Percentiles rank a stretch among this genome's conserved stretches.
These are phyloP conservation scores for Sarocladiaceae sp. DNA, from an alignment of 2,329 filamentous ascomycete genomes.

Conservation along the genomic window DNA sequence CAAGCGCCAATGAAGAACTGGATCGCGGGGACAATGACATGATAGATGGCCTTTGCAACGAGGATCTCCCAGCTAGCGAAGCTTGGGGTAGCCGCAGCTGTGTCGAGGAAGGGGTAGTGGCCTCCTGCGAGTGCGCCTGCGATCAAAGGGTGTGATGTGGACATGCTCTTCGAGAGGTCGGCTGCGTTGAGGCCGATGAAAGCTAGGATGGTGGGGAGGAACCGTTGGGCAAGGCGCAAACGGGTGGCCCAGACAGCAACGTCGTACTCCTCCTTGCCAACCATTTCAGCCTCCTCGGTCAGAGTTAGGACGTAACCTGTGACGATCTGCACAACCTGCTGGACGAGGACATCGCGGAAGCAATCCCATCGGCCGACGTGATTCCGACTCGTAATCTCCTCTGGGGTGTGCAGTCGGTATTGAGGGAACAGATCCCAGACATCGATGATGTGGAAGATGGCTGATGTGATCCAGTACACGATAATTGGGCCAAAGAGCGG, in stretches of 20 bases:
- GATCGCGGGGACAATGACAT: constrained; percentile 67
- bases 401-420: constrained; percentile 92
- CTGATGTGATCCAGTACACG: constrained; percentile 84
- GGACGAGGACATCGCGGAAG: constrained; percentile 82
- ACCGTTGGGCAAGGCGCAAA: constrained; percentile 72
- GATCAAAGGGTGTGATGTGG: constrained; percentile 65
- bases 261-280: constrained; percentile 79
- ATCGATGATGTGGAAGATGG: constrained; percentile 86
- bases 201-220: constrained; percentile 68
- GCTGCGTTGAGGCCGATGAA: constrained; percentile 72
- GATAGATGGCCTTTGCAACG: constrained; percentile 74
- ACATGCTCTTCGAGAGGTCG: constrained; percentile 71
- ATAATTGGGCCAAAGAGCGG: constrained; percentile 71
- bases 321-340: constrained; percentile 83
- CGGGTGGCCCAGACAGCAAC: constrained; percentile 86
- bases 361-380: constrained; percentile 82
- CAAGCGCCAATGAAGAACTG: constrained; percentile 73
- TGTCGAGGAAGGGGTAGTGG: constrained; percentile 67
- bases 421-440: constrained; percentile 79
- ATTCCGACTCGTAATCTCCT: constrained; percentile 83
- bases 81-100: constrained; percentile 59
- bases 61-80: constrained; percentile 82
- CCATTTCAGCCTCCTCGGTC: constrained; percentile 69
- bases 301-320: constrained; percentile 64
- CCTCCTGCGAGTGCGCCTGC: constrained; percentile 77